A percentile compares a stretch with the other conserved stretches of the same genome.
phyloP scores from a whole-genome alignment of 2,329 filamentous ascomycete species.

The Lasiodiplodia theobromae region DNA sequence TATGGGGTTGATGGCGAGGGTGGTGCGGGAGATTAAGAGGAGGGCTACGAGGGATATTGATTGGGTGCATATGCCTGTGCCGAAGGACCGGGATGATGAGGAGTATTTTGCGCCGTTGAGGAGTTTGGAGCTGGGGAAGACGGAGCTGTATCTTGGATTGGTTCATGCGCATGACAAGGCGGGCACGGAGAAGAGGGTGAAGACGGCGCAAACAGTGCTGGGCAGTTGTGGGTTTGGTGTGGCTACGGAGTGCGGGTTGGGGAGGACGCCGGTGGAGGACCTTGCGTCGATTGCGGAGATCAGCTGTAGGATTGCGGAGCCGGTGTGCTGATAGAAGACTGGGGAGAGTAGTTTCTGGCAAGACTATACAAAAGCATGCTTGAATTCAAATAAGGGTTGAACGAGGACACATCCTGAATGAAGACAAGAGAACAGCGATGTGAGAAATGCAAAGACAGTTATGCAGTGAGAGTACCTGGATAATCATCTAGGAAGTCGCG shows the following conservation, averaged over 20 bases:
- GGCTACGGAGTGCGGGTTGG: conserved; percentile 40
- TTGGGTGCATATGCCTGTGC: conserved; percentile 52
- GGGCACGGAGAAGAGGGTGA: conserved; percentile 13
- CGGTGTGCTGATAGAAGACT: too few relatives aligned
- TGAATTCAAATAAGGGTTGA: too few relatives aligned
- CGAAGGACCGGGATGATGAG: conserved; percentile 8
- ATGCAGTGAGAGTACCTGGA: too few relatives aligned
- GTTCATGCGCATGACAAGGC: conserved; percentile 19
- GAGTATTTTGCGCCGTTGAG: conserved; percentile 26
- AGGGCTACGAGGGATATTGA: conserved; percentile 41
- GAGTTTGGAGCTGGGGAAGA: neutral
- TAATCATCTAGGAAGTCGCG: too few relatives aligned
- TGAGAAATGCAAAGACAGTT: too few relatives aligned
- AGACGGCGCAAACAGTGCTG: neutral
- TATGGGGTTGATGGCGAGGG: conserved; percentile 44
- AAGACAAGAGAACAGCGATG: too few relatives aligned
- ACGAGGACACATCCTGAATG: too few relatives aligned
- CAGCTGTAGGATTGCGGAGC: too few relatives aligned
- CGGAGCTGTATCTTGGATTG: conserved; percentile 24
- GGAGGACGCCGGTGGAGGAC: conserved; percentile 42
- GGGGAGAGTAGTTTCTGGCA: too few relatives aligned
- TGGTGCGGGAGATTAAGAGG: conserved; percentile 44
- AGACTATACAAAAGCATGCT: too few relatives aligned
- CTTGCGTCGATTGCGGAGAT: conserved; percentile 38
- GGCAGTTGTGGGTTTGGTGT: conserved; percentile 20